These are phyloP conservation scores for Loxodes magnus DNA, from an alignment of 73 alveolate species.

Conservation along the genomic window DNA sequence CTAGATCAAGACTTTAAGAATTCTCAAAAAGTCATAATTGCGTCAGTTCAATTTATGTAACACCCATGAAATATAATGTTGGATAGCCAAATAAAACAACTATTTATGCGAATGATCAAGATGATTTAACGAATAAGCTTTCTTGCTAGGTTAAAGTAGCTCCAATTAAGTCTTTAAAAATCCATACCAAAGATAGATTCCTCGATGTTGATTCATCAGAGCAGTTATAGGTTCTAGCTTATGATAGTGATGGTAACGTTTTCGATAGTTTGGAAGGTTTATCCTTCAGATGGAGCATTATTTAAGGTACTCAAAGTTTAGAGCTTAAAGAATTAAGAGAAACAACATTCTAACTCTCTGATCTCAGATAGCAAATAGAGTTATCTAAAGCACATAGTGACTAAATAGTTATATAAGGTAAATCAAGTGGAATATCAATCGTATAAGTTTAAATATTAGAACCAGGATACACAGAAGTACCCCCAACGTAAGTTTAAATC, in stretches of 20 bases:
- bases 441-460: conserved; percentile 56
- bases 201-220: no score
- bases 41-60: no score
- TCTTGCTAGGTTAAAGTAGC: no score
- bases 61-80: no score
- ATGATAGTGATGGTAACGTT: conserved; percentile 74
- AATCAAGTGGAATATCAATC: conserved; percentile 52
- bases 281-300: conserved; percentile 73
- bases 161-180: no score
- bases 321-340: conserved; percentile 49
- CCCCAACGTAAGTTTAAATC: conserved; percentile 11
- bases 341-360: conserved; percentile 38
- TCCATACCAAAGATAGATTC: no score
- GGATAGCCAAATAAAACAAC: no score
- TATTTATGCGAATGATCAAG: no score
- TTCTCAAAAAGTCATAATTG: no score
- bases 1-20: no score
- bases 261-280: conserved; percentile 74
- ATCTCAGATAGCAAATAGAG: conserved; percentile 56
- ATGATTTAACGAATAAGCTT: no score
- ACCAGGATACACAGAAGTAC: conserved; percentile 39
- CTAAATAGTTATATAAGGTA: conserved; percentile 59
- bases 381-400: conserved; percentile 43
- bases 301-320: conserved; percentile 44
- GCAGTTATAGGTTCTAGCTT: conserved; percentile 64